Conservation (phyloP, 768 basidiomycete species). For the Cubamyces sp. region DNA sequence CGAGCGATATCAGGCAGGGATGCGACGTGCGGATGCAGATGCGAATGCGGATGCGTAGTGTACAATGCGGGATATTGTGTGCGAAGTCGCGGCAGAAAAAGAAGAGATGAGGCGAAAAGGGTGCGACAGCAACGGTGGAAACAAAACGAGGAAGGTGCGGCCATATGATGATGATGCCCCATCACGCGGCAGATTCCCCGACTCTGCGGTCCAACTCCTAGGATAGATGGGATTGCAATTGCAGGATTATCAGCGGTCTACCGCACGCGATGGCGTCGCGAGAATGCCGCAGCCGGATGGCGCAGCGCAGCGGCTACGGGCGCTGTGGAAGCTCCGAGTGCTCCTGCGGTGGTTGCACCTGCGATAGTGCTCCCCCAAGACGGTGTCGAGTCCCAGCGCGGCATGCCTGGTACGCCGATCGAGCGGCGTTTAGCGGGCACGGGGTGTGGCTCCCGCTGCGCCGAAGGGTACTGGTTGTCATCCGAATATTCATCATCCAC, state of each 20-base stretch:
- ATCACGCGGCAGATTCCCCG: not conserved
- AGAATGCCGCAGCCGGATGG: conserved; percentile 21
- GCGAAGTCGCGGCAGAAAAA: not conserved
- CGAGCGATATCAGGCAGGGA: too few species aligned
- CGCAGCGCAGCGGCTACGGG: conserved; percentile 1
- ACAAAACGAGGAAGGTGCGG: conserved; percentile 6
- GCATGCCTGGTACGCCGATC: not conserved
- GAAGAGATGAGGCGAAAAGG: not conserved
- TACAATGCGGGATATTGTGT: conserved; percentile 19
- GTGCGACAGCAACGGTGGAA: not conserved
- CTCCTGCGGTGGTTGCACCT: too few species aligned
- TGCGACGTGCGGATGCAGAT: not conserved
- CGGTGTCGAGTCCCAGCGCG: not conserved
- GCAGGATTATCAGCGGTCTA: conserved; percentile 10
- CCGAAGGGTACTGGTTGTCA: not conserved
- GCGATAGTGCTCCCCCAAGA: too few species aligned
- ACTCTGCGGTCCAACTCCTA: not conserved
- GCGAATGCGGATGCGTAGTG: conserved; percentile 19
- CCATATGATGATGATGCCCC: conserved; percentile 1
- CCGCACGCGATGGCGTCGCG: conserved; percentile 26
- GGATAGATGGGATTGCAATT: too few species aligned
- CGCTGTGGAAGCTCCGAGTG: not conserved
- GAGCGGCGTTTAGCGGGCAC: conserved; percentile 28
- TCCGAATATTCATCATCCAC: conserved; percentile 15
- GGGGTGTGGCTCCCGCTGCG: conserved; percentile 1